These are phyloP conservation scores for Brettanomyces sp. DNA, from an alignment of 805 yeast species.

Conservation along the genomic window DNA sequence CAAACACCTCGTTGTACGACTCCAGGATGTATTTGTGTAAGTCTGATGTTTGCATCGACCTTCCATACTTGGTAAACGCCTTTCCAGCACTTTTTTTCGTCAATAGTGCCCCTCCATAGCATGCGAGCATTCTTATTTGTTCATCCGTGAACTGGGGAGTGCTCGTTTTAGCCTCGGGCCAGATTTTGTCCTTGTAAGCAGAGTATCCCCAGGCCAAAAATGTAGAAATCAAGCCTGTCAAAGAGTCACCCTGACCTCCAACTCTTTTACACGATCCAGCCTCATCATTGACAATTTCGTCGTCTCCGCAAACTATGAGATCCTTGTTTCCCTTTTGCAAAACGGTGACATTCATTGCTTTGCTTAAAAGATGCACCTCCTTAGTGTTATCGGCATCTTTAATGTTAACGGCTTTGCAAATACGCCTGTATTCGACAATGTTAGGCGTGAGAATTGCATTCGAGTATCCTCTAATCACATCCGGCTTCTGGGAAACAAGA, in stretches of 20 bases:
- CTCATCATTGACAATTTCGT: constrained; percentile 32
- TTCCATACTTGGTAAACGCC: constrained; percentile 57
- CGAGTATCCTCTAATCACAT: constrained; percentile 35
- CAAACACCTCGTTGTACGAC: constrained; percentile 35
- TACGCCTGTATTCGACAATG: constrained; percentile 69
- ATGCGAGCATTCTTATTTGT: constrained; percentile 38
- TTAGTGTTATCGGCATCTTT: constrained; percentile 17
- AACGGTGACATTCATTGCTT: constrained; percentile 45
- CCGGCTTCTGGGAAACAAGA: constrained; percentile 49
- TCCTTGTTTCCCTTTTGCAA: constrained; percentile 70
- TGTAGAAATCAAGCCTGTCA: constrained; percentile 80
- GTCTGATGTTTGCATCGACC: constrained; percentile 83
- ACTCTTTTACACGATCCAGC: constrained; percentile 72
- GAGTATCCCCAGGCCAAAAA: constrained; percentile 72
- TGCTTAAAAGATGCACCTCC: constrained; percentile 35
- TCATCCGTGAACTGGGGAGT: constrained; percentile 22
- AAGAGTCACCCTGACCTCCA: constrained; percentile 95
- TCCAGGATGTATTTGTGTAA: constrained; percentile 59
- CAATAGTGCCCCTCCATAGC: constrained; percentile 61
- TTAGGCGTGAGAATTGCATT: constrained; percentile 82
- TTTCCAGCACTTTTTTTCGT: constrained; percentile 55
- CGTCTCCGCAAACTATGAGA: constrained; percentile 41
- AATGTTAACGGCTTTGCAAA: constrained; percentile 42
- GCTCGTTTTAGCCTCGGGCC: constrained; percentile 37
- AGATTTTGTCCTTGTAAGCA: constrained; percentile 45